Percentiles rank a stretch among this genome's conserved stretches.
Conservation (phyloP, 306 rosid genomes). For the Castanea mollissima region DNA sequence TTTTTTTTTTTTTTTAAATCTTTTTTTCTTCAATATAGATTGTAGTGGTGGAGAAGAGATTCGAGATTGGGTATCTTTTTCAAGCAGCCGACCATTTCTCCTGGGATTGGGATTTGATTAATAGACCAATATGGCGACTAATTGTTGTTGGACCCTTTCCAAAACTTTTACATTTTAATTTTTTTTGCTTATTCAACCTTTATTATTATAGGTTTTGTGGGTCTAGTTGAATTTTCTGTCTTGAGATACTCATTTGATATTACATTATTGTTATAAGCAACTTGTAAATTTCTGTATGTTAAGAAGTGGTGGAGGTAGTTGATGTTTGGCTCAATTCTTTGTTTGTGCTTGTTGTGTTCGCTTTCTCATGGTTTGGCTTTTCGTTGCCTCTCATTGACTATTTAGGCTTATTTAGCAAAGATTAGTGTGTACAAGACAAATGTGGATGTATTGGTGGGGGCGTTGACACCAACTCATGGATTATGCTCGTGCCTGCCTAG, state of each 20-base stretch:
- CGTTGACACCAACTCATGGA: neutral
- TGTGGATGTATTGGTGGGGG: neutral
- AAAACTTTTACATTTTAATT: neutral
- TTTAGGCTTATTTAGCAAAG: neutral
- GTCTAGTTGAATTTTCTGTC: conserved; percentile 10
- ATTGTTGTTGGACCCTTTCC: conserved; percentile 15
- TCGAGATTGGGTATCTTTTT: conserved; percentile 18
- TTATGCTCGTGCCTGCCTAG: neutral
- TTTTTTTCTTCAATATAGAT: neutral
- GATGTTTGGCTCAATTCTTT: neutral
- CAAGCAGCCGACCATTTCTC: conserved; percentile 28
- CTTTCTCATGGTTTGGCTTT: conserved; percentile 4
- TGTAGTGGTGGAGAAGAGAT: conserved; percentile 27
- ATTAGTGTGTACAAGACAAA: neutral
- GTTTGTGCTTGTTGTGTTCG: neutral
- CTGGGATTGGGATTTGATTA: conserved; percentile 19
- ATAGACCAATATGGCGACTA: conserved; percentile 14
- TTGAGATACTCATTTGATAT: neutral
- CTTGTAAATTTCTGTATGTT: conserved; percentile 18
- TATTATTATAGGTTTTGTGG: conserved; percentile 11
- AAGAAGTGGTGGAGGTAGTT: conserved; percentile 11
- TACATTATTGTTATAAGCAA: conserved; percentile 8
- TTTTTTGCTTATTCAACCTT: neutral
- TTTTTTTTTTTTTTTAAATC: neutral
- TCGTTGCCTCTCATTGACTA: conserved; percentile 16